Evolutionary conservation across 345 rosid species (phyloP), one percentile per base, ranked within the genome.

Genomic region (Gossypium raimondii): DNA sequence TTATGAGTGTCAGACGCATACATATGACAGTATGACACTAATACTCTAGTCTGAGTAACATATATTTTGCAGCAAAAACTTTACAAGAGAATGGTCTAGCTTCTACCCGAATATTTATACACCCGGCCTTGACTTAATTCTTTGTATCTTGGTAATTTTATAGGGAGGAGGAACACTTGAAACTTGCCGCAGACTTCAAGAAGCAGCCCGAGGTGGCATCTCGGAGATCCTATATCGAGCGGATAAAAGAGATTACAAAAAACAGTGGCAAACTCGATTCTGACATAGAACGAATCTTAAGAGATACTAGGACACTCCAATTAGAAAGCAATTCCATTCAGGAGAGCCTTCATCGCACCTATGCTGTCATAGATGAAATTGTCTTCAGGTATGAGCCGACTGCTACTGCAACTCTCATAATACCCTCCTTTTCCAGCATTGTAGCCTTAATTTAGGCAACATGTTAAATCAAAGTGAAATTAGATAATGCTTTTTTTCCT

Each of bases 261-360:
- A 94, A 90, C 80, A 88, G 97, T 74, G 81, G 91, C 58, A 92
- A 94, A 84, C 88, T 87, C 78, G 97, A 92, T 70, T 83, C 84
- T 68, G 98, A 94, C 74, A 81, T 92, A 47, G 92, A 88, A 75
- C 83, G 81, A 66, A 94, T 94, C 67, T 79, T 89, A 78, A 83
- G 79, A 79, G 97, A 90, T 74, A 94, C 92, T 17, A 87, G 97
- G 85, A 91, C 82, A 81, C 87, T 94, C 73, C 97, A 94, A 79
- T 67, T 89, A 76, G 92, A 94, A 77, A 94, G 97, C 77, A 94
- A 94, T 77, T 84, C 88, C 73, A 89, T 92, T 67, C 94, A 76
- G 83, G 98, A 92, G 75, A 85, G 97, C 72, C 93, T 94, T 72
- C 89, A 89, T 82, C 89, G 97, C 67, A 88, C 93, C 34, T 89